Conservation (phyloP, 129 eudicot species). For the Rutidosis leptorrhynchoides region DNA sequence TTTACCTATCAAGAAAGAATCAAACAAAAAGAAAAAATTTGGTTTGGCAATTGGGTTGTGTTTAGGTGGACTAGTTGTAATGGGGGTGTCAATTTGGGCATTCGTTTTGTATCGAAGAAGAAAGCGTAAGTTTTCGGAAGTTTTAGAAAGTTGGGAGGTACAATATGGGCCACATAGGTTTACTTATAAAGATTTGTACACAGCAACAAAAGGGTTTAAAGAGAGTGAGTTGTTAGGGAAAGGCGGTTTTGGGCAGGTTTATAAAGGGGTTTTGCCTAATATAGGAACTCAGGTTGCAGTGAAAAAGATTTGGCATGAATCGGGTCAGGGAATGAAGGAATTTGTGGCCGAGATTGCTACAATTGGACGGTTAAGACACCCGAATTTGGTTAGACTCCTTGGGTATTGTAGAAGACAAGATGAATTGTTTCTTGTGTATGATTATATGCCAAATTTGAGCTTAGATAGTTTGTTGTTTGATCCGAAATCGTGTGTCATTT, state of each 20-base stretch:
- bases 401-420: constrained; percentile 45
- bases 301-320: constrained; percentile 49
- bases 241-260: constrained; percentile 56
- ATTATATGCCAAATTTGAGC: constrained; percentile 42
- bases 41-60: constrained; percentile 27
- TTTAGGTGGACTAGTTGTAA: constrained; percentile 17
- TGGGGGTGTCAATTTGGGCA: neutral
- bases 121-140: constrained; percentile 39
- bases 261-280: constrained; percentile 36
- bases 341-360: constrained; percentile 49
- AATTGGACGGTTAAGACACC: constrained; percentile 46
- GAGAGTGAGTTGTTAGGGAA: constrained; percentile 39
- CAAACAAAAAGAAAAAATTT: constrained; percentile 17
- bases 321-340: constrained; percentile 51
- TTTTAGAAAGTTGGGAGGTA: constrained; percentile 50
- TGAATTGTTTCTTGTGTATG: constrained; percentile 42
- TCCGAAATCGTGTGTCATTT: constrained; percentile 9
- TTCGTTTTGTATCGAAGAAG: constrained; percentile 22
- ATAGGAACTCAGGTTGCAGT: constrained; percentile 37
- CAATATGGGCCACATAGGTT: constrained; percentile 49
- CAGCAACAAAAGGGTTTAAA: constrained; percentile 52
- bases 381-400: constrained; percentile 40
- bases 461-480: constrained; percentile 32
- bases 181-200: constrained; percentile 40
- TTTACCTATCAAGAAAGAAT: constrained; percentile 28